Base-by-base conservation (phyloP, 2,329 filamentous ascomycete genomes). In the Juglanconis oblonga region DNA sequence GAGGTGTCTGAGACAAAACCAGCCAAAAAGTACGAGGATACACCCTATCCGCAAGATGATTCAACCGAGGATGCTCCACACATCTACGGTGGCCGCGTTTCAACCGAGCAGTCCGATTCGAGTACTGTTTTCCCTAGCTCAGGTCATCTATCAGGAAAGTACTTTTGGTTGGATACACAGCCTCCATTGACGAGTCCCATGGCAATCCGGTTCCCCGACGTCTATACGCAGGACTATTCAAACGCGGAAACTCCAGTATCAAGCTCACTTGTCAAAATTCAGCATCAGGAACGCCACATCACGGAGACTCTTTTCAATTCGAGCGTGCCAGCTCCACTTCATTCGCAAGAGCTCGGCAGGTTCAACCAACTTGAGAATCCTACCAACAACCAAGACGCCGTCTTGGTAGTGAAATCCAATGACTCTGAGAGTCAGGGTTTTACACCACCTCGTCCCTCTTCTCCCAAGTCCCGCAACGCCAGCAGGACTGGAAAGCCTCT, bases 11-110 rank as follows among this genome's bases (percentile, higher is more conserved):
- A 40, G 11, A n/a, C 45, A 29, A 35, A 29, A n/a, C 14, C 35
- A 9, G 3, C 17, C 4, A 33, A 44, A 13, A n/a, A 52, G 17
- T 17, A 57, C 4, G 11, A 11, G 2, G 71, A 68, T 58, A 73
- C 70, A 0, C 70, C 71, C 5, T 69, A 72, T 58, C 70, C 67
- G 0, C 55, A 66, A 35, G 70, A 67, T 17, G 65, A 62, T 8
- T 32, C 50, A 3, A 63, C 64, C 3, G 55, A 65, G 5, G 68
- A 66, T 32, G 0, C 55, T 10, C 40, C 42, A 48, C 57, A 50
- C 4, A 67, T 70, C 3, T 67, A 65, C 42, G 66, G 59, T 1
- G 68, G 66, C 2, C 29, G 61, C 13, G 57, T 68, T 29, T 52
- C 59, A 4, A 57, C 67, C 13, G 54, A 61, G 4, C 47, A 4